Base-by-base conservation (phyloP, 192 early-diverging fungal species). In the Linnemannia zychae region DNA sequence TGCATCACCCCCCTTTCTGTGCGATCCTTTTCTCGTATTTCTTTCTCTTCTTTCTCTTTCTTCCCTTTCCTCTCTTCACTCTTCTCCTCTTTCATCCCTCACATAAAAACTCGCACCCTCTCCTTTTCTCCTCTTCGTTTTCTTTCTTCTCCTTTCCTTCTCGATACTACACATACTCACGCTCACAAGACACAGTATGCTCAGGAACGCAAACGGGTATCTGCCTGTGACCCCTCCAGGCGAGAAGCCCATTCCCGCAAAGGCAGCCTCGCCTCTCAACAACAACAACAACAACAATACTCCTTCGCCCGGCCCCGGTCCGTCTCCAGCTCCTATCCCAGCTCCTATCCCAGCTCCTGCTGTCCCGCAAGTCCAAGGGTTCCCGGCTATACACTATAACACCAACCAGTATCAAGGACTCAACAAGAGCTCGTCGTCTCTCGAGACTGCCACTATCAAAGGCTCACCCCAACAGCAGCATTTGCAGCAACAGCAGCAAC, bases 211-310 rank as follows among this genome's bases (percentile, higher is more conserved):
- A 4, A 65, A 47, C 34, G 68, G 63, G 37, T 79, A 79, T 65
- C 20, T 63, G 24, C 77, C 77, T 28, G 80, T 81, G 1, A 81
- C 80, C 9, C 80, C 80, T 60, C 80, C 80, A 16, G 74, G 67
- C 37, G 80, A 81, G 31, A 37, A 34, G 18, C 80, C 67, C 3
- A 72, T 74, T 24, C 28, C 73, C 3, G 68, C 33, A 1, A 81
- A 81, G 69, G 33, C 36, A n/a, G 60, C 69, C 20, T 68, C 73
- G 13, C 22, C 69, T 1, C n/a, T n/a, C n/a, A n/a, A n/a, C n/a
- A n/a, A n/a, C n/a, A n/a, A n/a, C n/a, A n/a, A n/a, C n/a, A n/a
- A n/a, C n/a, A n/a, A n/a, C n/a, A n/a, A n/a, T n/a, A n/a, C n/a
- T n/a, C n/a, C n/a, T n/a, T n/a, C n/a, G n/a, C n/a, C n/a, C n/a